phyloP scores from a whole-genome alignment of 2,329 filamentous ascomycete species.

The Helicocarpus griseus region DNA sequence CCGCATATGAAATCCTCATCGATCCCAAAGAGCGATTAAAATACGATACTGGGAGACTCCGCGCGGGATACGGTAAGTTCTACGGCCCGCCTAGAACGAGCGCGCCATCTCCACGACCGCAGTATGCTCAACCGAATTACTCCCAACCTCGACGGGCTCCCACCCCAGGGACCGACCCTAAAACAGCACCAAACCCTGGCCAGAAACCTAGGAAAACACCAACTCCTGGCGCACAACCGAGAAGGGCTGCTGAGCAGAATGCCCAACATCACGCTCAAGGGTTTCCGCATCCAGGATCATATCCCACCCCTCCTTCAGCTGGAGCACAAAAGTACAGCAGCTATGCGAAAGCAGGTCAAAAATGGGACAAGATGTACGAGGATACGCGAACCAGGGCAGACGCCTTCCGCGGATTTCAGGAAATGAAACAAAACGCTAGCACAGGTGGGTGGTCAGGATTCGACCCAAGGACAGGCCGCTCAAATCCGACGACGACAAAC shows the following conservation, averaged over 20 bases:
- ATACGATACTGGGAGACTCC: constrained; percentile 53
- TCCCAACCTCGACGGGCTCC: constrained; percentile 15
- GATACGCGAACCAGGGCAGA: constrained; percentile 33
- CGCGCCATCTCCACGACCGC: constrained; percentile 15
- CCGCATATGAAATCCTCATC: constrained; percentile 68
- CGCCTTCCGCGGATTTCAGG: constrained; percentile 35
- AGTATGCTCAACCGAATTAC: constrained; percentile 9
- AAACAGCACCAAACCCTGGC: constrained; percentile 1
- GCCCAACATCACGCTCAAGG: constrained; percentile 16
- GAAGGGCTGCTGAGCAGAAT: constrained; percentile 8
- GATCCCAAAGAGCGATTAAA: constrained; percentile 49
- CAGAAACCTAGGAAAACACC: neutral
- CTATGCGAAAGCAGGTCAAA: constrained; percentile 31
- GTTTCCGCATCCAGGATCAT: constrained; percentile 14
- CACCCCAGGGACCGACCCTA: constrained; percentile 3
- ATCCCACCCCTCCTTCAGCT: constrained; percentile 24
- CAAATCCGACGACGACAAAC: constrained; percentile 8
- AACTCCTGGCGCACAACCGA: neutral
- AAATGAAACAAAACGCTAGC: constrained; percentile 28
- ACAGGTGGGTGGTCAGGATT: constrained; percentile 30
- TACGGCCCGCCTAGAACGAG: constrained; percentile 13
- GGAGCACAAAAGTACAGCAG: constrained; percentile 32
- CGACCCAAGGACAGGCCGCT: constrained; percentile 28
- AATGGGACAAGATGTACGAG: constrained; percentile 31
- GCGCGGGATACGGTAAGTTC: constrained; percentile 33